Evolutionary conservation across 345 rosid genomes (phyloP).

Genomic region (Schrenkiella parvula): DNA sequence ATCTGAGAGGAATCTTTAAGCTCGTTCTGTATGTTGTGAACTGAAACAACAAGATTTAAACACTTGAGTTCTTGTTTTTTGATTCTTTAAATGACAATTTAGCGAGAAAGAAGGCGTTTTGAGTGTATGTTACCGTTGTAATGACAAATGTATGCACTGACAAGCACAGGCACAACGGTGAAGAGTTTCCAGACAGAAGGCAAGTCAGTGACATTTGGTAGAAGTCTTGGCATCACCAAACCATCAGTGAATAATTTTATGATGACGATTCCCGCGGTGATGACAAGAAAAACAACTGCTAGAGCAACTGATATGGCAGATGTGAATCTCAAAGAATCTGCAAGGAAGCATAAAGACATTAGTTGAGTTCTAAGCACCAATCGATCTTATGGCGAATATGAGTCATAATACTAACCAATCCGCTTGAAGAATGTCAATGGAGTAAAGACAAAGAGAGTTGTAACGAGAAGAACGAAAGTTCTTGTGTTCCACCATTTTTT

Average conservation of each 20-base stretch:
- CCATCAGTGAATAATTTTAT: conserved; percentile 59
- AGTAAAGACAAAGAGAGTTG: conserved; percentile 63
- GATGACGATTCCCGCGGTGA: conserved; percentile 65
- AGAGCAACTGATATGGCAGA: conserved; percentile 82
- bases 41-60: conserved; percentile 34
- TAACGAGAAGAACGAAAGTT: conserved; percentile 52
- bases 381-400: neutral
- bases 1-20: conserved; percentile 69
- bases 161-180: conserved; percentile 87
- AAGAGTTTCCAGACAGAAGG: conserved; percentile 75
- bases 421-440: conserved; percentile 83
- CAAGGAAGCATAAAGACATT: neutral
- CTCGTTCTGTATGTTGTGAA: conserved; percentile 88
- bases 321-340: conserved; percentile 92
- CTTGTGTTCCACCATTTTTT: conserved; percentile 79
- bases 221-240: conserved; percentile 69
- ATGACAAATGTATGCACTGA: conserved; percentile 86
- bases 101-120: neutral
- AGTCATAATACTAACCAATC: conserved; percentile 49
- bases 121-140: conserved; percentile 54
- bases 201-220: conserved; percentile 66
- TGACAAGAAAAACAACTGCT: conserved; percentile 76
- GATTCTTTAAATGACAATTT: neutral
- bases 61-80: neutral
- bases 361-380: neutral